Evolutionary conservation across 176 grass and related monocot genomes (phyloP).

Genomic region (Typha latifolia): DNA sequence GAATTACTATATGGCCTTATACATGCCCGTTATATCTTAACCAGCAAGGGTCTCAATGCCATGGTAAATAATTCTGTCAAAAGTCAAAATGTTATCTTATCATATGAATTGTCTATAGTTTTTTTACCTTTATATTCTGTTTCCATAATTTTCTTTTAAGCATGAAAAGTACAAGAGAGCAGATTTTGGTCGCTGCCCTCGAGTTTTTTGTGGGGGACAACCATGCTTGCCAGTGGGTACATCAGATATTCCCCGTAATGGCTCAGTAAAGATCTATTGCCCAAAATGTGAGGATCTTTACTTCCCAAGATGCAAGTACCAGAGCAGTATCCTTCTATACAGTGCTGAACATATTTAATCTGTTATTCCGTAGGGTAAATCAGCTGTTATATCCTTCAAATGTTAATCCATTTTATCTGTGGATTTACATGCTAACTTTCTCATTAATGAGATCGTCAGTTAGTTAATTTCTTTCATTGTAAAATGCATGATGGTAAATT

Average conservation of each 20-base stretch:
- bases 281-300: constrained; percentile 24
- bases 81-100: background rate
- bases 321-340: constrained; percentile 19
- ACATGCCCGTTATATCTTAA: constrained; percentile 22
- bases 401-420: too few species aligned
- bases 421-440: too few species aligned
- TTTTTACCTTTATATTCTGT: background rate
- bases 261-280: constrained; percentile 18
- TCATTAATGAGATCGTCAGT: too few species aligned
- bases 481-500: too few species aligned
- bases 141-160: constrained; percentile 2
- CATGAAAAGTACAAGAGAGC: constrained; percentile 17
- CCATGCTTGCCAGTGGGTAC: constrained; percentile 18
- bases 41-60: constrained; percentile 8
- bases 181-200: constrained; percentile 17
- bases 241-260: constrained; percentile 17
- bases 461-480: too few species aligned
- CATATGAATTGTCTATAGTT: background rate
- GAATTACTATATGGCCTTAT: constrained; percentile 18
- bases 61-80: constrained; percentile 10
- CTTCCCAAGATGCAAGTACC: constrained; percentile 18
- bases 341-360: background rate
- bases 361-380: background rate
- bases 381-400: background rate
- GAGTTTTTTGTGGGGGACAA: constrained; percentile 16